Evolutionary conservation across 768 basidiomycete species (phyloP).

Genomic region (Rhodocollybia butyracea): DNA sequence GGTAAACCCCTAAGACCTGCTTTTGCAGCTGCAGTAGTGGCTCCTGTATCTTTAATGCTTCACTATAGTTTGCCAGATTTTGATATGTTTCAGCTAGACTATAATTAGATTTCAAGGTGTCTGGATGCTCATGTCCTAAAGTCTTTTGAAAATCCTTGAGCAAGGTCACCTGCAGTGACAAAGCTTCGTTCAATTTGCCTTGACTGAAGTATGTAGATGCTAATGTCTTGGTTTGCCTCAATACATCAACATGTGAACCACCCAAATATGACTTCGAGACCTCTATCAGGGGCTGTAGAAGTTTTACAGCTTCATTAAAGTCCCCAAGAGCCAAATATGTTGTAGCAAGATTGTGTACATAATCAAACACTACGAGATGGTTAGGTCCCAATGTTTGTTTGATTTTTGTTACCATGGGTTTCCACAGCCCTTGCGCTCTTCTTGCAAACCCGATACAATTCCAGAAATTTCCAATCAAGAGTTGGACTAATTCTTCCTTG

Average conservation of each 20-base stretch:
- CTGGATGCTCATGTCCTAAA: neutral
- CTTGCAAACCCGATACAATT: no score
- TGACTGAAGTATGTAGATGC: neutral
- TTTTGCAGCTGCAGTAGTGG: neutral
- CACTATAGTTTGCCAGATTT: neutral
- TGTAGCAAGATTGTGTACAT: no score
- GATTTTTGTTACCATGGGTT: no score
- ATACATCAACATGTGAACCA: neutral
- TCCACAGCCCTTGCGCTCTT: no score
- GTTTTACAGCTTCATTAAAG: no score
- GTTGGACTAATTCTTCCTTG: no score
- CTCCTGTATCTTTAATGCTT: slow-evolving; percentile 5
- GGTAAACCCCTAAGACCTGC: neutral
- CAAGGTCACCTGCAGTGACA: neutral
- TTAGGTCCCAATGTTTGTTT: no score
- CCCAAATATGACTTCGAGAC: no score
- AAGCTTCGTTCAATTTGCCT: neutral
- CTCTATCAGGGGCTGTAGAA: no score
- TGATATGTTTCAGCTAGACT: neutral
- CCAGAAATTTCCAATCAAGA: no score
- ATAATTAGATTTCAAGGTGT: neutral
- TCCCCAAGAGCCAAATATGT: no score
- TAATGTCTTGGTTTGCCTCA: neutral
- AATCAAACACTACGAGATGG: no score
- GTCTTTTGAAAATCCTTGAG: neutral